A percentile compares a stretch with the other conserved stretches of the same genome.
Conservation (phyloP, 1,139 yeast species). For the Protomyces macrosporus region DNA sequence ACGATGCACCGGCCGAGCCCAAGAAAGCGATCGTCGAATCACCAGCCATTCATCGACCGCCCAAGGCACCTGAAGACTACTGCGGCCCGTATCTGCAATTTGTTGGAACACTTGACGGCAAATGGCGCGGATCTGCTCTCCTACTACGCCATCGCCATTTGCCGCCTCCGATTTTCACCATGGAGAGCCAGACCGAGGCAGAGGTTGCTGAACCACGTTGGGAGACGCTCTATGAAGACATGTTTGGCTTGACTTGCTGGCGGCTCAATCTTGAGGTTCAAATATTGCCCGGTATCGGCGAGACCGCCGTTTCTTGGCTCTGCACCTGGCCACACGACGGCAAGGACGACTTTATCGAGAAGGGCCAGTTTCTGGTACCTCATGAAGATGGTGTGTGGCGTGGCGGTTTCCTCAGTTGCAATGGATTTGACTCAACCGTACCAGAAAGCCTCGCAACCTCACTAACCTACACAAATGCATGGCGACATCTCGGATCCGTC, state of each 20-base stretch:
- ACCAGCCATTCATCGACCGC: constrained; percentile 20
- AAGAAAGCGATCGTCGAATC: constrained; percentile 13
- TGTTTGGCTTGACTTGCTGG: constrained; percentile 22
- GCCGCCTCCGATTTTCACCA: neutral
- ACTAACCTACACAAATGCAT: constrained; percentile 17
- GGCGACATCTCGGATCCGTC: constrained; percentile 21
- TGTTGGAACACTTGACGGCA: constrained; percentile 1
- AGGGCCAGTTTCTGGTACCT: constrained; percentile 14
- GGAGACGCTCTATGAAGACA: constrained; percentile 14
- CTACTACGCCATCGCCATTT: constrained; percentile 8
- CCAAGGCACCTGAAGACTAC: constrained; percentile 16
- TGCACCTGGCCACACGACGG: constrained; percentile 16
- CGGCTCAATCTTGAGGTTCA: constrained; percentile 9
- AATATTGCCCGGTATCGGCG: neutral
- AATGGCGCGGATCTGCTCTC: constrained; percentile 14
- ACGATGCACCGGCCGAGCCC: constrained; percentile 20
- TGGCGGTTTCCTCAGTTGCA: constrained; percentile 22
- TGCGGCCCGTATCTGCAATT: constrained; percentile 23
- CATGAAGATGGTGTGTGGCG: constrained; percentile 16
- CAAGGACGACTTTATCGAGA: constrained; percentile 12
- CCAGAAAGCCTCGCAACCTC: constrained; percentile 14
- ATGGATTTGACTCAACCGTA: constrained; percentile 22
- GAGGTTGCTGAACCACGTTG: constrained; percentile 13
- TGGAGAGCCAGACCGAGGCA: constrained; percentile 6
- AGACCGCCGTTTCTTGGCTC: constrained; percentile 16